Conservation (phyloP, 2,329 filamentous ascomycete species). For the Colletotrichum endophyticum region DNA sequence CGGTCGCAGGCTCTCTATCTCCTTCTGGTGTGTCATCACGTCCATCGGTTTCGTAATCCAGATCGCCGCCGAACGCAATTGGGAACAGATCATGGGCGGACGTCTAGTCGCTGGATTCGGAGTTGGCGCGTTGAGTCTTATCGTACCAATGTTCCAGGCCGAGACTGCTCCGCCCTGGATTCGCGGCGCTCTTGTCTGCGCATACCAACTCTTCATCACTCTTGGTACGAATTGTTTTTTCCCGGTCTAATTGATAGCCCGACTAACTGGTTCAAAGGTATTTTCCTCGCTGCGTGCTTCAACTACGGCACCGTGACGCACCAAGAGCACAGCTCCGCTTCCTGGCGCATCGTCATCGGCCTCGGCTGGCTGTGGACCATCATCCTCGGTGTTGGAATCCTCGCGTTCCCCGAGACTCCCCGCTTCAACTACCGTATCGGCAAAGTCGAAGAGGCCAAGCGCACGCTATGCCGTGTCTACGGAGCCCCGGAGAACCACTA, state of each 20-base stretch:
- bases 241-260: constrained; percentile 37
- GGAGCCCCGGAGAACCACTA: constrained; percentile 47
- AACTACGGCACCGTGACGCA: constrained; percentile 62
- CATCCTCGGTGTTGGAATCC: constrained; percentile 52
- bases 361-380: constrained; percentile 57
- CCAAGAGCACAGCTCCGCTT: constrained; percentile 46
- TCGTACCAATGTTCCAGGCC: constrained; percentile 77
- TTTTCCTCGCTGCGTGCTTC: constrained; percentile 39
- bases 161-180: constrained; percentile 72
- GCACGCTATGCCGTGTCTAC: constrained; percentile 54
- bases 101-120: constrained; percentile 70
- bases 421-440: constrained; percentile 57
- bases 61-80: constrained; percentile 57
- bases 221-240: constrained; percentile 67
- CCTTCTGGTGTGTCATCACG: constrained; percentile 64
- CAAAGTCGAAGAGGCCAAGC: constrained; percentile 47
- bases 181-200: constrained; percentile 67
- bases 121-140: constrained; percentile 68
- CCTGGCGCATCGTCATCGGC: constrained; percentile 66
- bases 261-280: neutral
- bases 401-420: constrained; percentile 57
- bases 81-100: constrained; percentile 72
- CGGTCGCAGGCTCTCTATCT: constrained; percentile 68
- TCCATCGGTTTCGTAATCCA: constrained; percentile 72
- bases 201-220: constrained; percentile 76